A percentile compares a stretch with the other conserved stretches of the same genome.
Evolutionary conservation across 2,329 filamentous ascomycete genomes (phyloP).

Genomic region (Herpotrichia juniperi): DNA sequence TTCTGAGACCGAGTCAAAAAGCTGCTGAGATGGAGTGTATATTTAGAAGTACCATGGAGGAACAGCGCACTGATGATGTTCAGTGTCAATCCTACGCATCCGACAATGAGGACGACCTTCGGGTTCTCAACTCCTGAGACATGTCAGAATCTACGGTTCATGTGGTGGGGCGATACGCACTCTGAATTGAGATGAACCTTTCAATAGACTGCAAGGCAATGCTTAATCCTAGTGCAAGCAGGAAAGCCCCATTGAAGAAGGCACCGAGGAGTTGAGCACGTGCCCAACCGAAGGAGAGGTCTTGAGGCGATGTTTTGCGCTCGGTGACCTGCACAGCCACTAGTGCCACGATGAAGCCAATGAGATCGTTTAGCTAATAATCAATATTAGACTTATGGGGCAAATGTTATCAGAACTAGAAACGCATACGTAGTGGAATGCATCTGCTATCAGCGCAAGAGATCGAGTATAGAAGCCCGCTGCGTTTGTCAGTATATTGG

Average conservation of each 20-base stretch:
- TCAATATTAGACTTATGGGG: background rate
- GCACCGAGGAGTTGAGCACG: conserved; percentile 74
- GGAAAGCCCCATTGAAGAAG: conserved; percentile 81
- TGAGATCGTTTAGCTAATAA: conserved; percentile 69
- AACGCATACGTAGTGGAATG: conserved; percentile 74
- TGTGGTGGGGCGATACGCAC: conserved; percentile 41
- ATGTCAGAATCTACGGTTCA: background rate
- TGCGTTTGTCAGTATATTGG: conserved; percentile 25
- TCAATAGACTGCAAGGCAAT: conserved; percentile 77
- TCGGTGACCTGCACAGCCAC: conserved; percentile 64
- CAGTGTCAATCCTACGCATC: conserved; percentile 68
- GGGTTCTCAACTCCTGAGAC: conserved; percentile 66
- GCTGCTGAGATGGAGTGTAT: background rate
- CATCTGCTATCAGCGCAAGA: conserved; percentile 75
- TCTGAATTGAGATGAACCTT: conserved; percentile 65
- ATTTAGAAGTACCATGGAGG: conserved; percentile 62
- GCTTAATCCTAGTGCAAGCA: conserved; percentile 73
- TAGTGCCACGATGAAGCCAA: conserved; percentile 72
- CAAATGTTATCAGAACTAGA: conserved; percentile 3
- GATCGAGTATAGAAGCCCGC: conserved; percentile 74
- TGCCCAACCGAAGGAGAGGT: conserved; percentile 77
- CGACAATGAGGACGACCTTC: conserved; percentile 70
- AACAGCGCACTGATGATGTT: conserved; percentile 72
- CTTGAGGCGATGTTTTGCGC: conserved; percentile 60
- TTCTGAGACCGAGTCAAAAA: conserved; percentile 14